Evolutionary conservation across 2,329 filamentous ascomycete genomes (phyloP), one percentile per base, ranked within the genome.

Genomic region (Penicillium brasilianum): DNA sequence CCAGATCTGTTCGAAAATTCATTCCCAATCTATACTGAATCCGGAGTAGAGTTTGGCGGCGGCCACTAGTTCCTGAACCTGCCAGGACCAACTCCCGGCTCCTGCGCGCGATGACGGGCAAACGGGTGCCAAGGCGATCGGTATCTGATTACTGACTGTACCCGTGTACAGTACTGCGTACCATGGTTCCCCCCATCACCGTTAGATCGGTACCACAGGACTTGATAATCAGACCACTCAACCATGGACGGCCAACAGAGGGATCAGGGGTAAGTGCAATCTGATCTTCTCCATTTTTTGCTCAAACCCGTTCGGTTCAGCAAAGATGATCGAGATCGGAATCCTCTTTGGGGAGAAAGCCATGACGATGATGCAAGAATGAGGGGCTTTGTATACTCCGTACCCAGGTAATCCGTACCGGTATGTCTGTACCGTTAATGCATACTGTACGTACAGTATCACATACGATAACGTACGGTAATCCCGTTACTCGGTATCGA

Each of bases 61-160:
- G 55, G 61, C 61, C 59, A 57, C 62, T 62, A 64, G 57, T 48
- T 41, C 43, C n/a, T 59, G 50, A 28, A 39, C 20, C 48, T 60
- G 64, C 64, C 62, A 60, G 51, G 64, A 57, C 60, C 64, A 64
- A 56, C 53, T 32, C 34, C 37, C 50, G 64, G 53, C 50, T 60
- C 57, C 58, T 56, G 59, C 61, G 49, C 60, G 30, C 30, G 37
- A 51, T 58, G 57, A 60, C 57, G 56, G 63, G 39, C 44, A 62
- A 62, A 62, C 60, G 58, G 58, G 58, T 55, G 55, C 58, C 54
- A 61, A 65, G 56, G 43, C 48, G 48, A 50, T 50, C 48, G n/a
- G 43, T 18, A 48, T 28, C 3, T 28, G 3, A 3, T 28, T 28
- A 28, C 9, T 30, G 39, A 28, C n/a, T n/a, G n/a, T n/a, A n/a